These are phyloP conservation scores for Diaporthe sp. DNA, from an alignment of 2,329 filamentous ascomycete genomes.

Conservation along the genomic window DNA sequence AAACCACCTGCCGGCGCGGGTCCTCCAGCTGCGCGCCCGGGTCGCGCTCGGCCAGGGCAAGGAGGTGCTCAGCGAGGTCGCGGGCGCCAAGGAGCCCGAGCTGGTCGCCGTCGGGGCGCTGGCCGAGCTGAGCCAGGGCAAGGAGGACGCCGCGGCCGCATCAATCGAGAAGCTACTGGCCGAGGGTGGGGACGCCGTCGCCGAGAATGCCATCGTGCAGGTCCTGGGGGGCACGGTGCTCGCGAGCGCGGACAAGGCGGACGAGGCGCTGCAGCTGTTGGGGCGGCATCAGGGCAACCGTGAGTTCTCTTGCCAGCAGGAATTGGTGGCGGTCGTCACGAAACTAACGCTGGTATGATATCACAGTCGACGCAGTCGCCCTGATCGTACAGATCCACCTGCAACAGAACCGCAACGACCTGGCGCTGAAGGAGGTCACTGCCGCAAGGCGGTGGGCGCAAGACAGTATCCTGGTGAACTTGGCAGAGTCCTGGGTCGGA, in stretches of 20 bases:
- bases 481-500: constrained; percentile 96
- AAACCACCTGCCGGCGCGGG: constrained; percentile 81
- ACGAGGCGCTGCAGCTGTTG: constrained; percentile 86
- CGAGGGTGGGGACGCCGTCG: constrained; percentile 73
- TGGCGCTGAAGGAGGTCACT: constrained; percentile 90
- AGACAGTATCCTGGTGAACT: constrained; percentile 91
- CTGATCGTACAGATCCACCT: constrained; percentile 94
- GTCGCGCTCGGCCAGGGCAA: constrained; percentile 85
- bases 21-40: constrained; percentile 85
- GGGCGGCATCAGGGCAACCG: constrained; percentile 88
- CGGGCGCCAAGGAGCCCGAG: constrained; percentile 76
- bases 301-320: constrained; percentile 62
- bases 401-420: constrained; percentile 89
- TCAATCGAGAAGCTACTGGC: constrained; percentile 77
- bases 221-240: constrained; percentile 86
- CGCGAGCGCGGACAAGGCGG: constrained; percentile 83
- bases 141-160: constrained; percentile 72
- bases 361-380: constrained; percentile 80
- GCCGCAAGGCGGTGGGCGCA: constrained; percentile 94
- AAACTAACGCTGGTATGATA: constrained; percentile 45
- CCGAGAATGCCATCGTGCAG: constrained; percentile 86
- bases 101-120: constrained; percentile 83
- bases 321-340: constrained; percentile 23
- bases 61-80: constrained; percentile 77
- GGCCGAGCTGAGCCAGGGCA: constrained; percentile 75